A percentile compares a stretch with the other conserved stretches of the same genome.
These are phyloP conservation scores for Hypoxylon sp. DNA, from an alignment of 2,329 filamentous ascomycete species.

Conservation along the genomic window DNA sequence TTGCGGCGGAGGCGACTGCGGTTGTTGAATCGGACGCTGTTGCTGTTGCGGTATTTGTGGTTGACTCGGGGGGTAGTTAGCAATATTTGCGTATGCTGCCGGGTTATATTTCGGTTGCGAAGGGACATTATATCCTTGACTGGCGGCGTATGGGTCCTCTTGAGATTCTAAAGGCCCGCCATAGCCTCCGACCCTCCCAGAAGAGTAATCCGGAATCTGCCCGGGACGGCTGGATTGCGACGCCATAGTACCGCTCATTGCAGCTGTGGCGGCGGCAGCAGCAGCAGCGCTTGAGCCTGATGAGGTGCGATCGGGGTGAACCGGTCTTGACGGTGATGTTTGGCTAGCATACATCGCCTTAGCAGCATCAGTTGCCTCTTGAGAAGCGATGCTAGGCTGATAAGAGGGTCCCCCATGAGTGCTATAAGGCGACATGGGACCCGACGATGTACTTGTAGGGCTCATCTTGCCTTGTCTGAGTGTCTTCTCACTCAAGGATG, in stretches of 20 bases:
- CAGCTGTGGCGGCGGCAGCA: conserved; percentile 69
- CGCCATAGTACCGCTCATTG: conserved; percentile 68
- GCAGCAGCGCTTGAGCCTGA: conserved; percentile 69
- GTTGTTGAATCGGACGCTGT: conserved; percentile 56
- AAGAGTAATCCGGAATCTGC: conserved; percentile 53
- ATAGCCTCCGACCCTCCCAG: conserved; percentile 55
- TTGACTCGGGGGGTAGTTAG: conserved; percentile 62
- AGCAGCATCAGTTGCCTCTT: conserved; percentile 74
- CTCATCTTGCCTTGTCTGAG: conserved; percentile 69
- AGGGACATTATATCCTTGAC: conserved; percentile 50
- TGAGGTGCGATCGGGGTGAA: conserved; percentile 68
- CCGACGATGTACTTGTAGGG: conserved; percentile 56
- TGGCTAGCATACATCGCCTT: conserved; percentile 73
- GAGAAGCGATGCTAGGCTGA: conserved; percentile 57
- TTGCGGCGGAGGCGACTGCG: conserved; percentile 50
- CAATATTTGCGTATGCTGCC: conserved; percentile 78
- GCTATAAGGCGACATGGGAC: conserved; percentile 51
- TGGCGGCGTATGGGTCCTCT: conserved; percentile 52
- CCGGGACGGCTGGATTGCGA: conserved; percentile 52
- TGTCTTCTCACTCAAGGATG: conserved; percentile 75
- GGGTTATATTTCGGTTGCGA: conserved; percentile 81
- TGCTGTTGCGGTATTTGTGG: conserved; percentile 60
- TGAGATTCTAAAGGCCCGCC: conserved; percentile 50
- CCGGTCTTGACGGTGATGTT: conserved; percentile 65
- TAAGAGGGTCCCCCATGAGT: conserved; percentile 49